Evolutionary conservation across 306 rosid species (phyloP).

Genomic region (Prunus mongolica): DNA sequence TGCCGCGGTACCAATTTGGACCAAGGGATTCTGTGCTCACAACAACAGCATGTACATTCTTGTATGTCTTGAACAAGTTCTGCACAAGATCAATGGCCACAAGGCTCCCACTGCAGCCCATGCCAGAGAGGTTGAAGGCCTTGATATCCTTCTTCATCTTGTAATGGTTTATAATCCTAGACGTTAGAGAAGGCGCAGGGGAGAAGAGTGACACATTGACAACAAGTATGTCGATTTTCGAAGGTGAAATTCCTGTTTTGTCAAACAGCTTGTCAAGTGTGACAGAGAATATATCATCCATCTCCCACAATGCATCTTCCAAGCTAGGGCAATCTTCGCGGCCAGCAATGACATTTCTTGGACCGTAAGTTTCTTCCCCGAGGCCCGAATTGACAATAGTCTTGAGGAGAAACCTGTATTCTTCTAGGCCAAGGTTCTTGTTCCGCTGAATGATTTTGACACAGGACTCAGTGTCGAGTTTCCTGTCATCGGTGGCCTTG

Average conservation of each 20-base stretch:
- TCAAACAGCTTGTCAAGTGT: constrained; percentile 62
- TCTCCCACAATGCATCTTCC: constrained; percentile 44
- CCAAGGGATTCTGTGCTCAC: constrained; percentile 81
- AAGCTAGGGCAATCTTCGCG: constrained; percentile 41
- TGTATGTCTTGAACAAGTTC: constrained; percentile 46
- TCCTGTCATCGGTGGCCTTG: constrained; percentile 49
- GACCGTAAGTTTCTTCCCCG: constrained; percentile 72
- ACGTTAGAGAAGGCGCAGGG: constrained; percentile 63
- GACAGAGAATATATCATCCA: constrained; percentile 59
- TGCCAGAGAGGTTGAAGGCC: constrained; percentile 68
- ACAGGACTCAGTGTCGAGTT: constrained; percentile 41
- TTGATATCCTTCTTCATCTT: constrained; percentile 61
- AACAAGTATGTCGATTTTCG: constrained; percentile 57
- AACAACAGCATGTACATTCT: constrained; percentile 45
- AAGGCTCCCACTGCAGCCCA: constrained; percentile 87
- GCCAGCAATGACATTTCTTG: constrained; percentile 53
- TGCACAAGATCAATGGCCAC: constrained; percentile 71
- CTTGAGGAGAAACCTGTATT: constrained; percentile 51
- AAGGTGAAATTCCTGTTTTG: constrained; percentile 47
- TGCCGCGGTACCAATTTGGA: constrained; percentile 79
- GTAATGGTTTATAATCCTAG: constrained; percentile 71
- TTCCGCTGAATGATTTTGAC: constrained; percentile 49
- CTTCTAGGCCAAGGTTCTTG: constrained; percentile 63
- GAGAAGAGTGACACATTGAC: constrained; percentile 82
- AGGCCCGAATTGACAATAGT: constrained; percentile 72